Percentiles rank a stretch among this genome's conserved stretches.
These are phyloP conservation scores for Penicillium sp. DNA, from an alignment of 2,329 filamentous ascomycete genomes.

Conservation along the genomic window DNA sequence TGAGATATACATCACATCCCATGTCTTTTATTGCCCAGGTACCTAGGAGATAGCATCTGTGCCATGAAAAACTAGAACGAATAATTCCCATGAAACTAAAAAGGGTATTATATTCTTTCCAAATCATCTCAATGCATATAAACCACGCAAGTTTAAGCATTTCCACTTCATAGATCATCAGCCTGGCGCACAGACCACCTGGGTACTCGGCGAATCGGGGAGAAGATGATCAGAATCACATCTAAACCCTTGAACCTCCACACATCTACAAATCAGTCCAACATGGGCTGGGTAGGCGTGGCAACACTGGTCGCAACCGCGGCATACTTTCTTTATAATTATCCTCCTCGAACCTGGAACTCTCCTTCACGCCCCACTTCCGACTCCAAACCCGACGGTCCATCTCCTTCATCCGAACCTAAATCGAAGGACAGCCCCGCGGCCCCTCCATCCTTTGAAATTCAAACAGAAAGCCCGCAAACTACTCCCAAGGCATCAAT, in stretches of 20 bases:
- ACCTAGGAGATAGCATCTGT: too few species aligned
- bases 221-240: neutral
- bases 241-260: slow-evolving; percentile 1
- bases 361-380: slow-evolving; percentile 12
- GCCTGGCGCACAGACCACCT: slow-evolving; percentile 21
- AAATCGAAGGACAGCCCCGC: slow-evolving; percentile 6
- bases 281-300: slow-evolving; percentile 46
- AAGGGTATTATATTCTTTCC: too few species aligned
- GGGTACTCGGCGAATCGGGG: neutral
- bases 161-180: slow-evolving; percentile 4
- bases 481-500: slow-evolving; percentile 40
- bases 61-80: too few species aligned
- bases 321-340: slow-evolving; percentile 41
- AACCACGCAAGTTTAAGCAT: neutral
- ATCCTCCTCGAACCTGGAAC: slow-evolving; percentile 38
- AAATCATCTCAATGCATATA: neutral
- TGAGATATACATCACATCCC: too few species aligned
- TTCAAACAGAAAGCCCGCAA: slow-evolving; percentile 26
- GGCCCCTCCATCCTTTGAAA: slow-evolving; percentile 9
- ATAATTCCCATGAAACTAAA: too few species aligned
- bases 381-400: slow-evolving; percentile 19
- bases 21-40: too few species aligned
- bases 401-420: slow-evolving; percentile 10
- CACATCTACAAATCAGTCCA: slow-evolving; percentile 12
- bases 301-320: slow-evolving; percentile 40